Percentiles rank a stretch among this genome's conserved stretches.
phyloP scores from a whole-genome alignment of 441 rosid genomes.

The Adansonia rubrostipa region DNA sequence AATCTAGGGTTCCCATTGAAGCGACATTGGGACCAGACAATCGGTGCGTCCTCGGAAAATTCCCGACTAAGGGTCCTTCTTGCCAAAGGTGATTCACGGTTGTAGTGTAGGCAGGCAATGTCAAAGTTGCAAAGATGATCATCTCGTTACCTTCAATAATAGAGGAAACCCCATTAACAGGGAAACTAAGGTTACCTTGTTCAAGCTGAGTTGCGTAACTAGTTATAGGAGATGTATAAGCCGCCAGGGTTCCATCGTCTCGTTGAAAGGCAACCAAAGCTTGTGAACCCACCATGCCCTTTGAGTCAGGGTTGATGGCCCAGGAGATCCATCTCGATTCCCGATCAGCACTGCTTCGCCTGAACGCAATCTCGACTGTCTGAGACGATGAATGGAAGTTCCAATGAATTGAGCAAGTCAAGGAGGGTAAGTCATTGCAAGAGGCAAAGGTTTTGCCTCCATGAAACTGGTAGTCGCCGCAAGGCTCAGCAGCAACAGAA shows the following conservation, averaged over 20 bases:
- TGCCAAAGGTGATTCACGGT: constrained; percentile 36
- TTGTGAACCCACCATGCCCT: constrained; percentile 36
- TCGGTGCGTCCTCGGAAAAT: constrained; percentile 11
- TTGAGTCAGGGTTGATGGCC: constrained; percentile 33
- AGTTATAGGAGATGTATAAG: constrained; percentile 33
- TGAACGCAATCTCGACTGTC: constrained; percentile 30
- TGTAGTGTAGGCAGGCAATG: constrained; percentile 15
- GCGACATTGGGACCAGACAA: constrained; percentile 7
- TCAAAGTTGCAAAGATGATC: constrained; percentile 35
- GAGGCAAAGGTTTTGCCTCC: constrained; percentile 19
- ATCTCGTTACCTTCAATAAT: constrained; percentile 22
- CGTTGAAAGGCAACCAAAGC: constrained; percentile 32
- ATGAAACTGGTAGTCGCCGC: constrained; percentile 12
- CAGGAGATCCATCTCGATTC: constrained; percentile 32
- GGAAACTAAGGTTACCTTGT: constrained; percentile 31
- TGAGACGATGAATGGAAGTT: constrained; percentile 27
- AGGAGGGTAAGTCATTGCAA: constrained; percentile 29
- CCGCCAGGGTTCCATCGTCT: constrained; percentile 26
- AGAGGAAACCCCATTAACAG: constrained; percentile 23
- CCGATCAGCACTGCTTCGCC: constrained; percentile 12
- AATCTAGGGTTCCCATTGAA: constrained; percentile 22
- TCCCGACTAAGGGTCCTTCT: constrained; percentile 29
- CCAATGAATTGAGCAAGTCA: constrained; percentile 33
- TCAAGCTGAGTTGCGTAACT: constrained; percentile 22
- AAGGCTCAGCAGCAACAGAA: constrained; percentile 14